Base-by-base conservation (phyloP, 495 filamentous ascomycete species). In the Xylaria castorea region DNA sequence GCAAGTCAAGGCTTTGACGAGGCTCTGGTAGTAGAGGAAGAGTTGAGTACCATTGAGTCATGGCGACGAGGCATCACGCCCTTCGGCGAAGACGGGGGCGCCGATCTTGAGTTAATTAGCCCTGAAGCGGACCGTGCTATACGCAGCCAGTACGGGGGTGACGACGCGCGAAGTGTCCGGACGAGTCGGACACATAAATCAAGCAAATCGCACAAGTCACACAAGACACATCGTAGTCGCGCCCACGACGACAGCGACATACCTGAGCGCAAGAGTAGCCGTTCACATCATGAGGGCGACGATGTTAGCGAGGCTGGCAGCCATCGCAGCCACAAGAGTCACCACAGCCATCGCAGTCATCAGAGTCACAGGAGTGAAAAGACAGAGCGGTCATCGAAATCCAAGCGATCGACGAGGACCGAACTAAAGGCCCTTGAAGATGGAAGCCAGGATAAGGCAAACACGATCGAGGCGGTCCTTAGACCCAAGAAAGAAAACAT, bases 51-150 rank as follows among this genome's bases (percentile, higher is more conserved):
- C 9, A 94, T 97, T 42, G 93, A 97, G 76, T 85, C 81, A 27
- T 97, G 94, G 94, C 87, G 94, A 25, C 86, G 94, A n/a, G 94
- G 94, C 8, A 94, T 97, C 64, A 63, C 72, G 61, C 75, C 82
- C 1, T 81, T 77, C 20, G 80, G 76, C 27, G 92, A 91, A 16
- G 91, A 92, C 53, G 93, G 91, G 2, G 91, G 88, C 30, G 94
- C 94, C 5, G 94, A 97, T 63, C 89, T 93, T 8, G 94, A 97
- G 77, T 92, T 95, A 74, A 93, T 97, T 80, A 96, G 92, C 27
- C 92, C 92, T 5, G 87, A 87, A 34, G 94, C 94, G 0, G 89
- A 90, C 66, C 85, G 87, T 66, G 85, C 91, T 78, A 80, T 83
- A 42, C 79, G 80, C 48, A 77, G 75, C 42, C 75, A 79, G 55